Evolutionary conservation across 345 rosid species (phyloP), one percentile per base, ranked within the genome.

Genomic region (Acer yangbiense): DNA sequence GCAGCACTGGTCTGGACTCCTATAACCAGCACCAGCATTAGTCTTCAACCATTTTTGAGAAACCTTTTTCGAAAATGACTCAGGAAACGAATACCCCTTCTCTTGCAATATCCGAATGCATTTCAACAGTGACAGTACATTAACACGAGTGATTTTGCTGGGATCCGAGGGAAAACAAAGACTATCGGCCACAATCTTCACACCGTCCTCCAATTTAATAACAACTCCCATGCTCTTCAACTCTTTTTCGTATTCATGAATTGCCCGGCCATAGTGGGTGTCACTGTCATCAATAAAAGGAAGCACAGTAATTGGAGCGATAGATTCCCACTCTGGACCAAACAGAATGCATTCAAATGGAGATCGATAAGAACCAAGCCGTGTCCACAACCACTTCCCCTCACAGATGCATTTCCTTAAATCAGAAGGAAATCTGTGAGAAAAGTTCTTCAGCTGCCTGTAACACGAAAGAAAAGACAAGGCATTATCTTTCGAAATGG

Each of bases 21-120:
- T 71, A 70, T 88, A 93, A 76, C 93, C 94, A 46, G 44, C 76
- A 74, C 93, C 95, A 46, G 23, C 72, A 71, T 74, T 69, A 14
- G 94, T 88, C 87, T 84, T 94, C 54, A 94, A 65, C 97, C 95
- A 90, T 18, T 81, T 76, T 21, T 61, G 58, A 29, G 95, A 84
- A 63, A 82, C 80, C 18, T 79, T 83, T 14, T 65, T 60, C 50
- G 35, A 4, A 71, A 90, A 86, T 4, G 78, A 74, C 39, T 76
- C 64, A 0, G 88, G 76, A 12, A 92, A 79, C 18, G 84, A 9
- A 41, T 23, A n/a, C 13, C 60, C 57, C 39, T 65, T 78, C 54
- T 82, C 55, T 41, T 82, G 17, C 71, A 78, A 54, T 76, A 84
- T 72, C 6, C 72, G 69, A 73, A 89, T 69, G 87, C 92, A 89